Base-by-base conservation (phyloP, 371 early-diverging fungal genomes). In the Apophysomyces elegans region DNA sequence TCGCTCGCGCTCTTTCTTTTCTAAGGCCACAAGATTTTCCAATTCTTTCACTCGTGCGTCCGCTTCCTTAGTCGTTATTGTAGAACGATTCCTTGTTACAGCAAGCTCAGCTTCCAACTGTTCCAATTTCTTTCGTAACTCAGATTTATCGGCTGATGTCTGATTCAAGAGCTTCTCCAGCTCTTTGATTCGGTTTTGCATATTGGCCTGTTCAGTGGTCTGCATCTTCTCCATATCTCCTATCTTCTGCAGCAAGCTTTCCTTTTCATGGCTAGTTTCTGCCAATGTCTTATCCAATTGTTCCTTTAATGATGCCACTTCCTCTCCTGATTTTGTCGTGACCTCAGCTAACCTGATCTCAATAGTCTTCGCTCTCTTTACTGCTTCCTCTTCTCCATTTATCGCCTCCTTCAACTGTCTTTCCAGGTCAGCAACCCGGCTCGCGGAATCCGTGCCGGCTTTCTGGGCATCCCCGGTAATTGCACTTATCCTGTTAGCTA, bases 241-340 rank as follows among this genome's bases (percentile, higher is more conserved):
- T 18, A 45, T 13, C 16, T 36, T 56, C 37, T 14, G 45, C 16
- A 35, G 37, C 65, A 4, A 60, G 37, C 7, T 26, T 35, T 72
- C 70, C n/a, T 72, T 65, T 39, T 75, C 70, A 14, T 60, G 56
- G 1, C 56, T 44, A 44, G 67, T 66, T 2, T 46, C 58, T 26
- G 67, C 70, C 11, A 70, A 43, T 5, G 60, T 26, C 16, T 62
- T 59, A 18, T 66, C 58, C 38, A 64, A 35, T 12, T 67, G 63
- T 35, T 41, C 39, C 73, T 21, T 65, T 65, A 36, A 4, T 14
- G 41, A 12, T 2, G 26, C 21, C 26, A 35, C 35, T 16, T 61
- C 21, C 0, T 37, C 61, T 32, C 13, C 2, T 18, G 63, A 14
- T 71, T 58, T 14, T 61, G 63, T 37, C 14, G 36, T 7, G 2